Percentiles rank a stretch among this genome's conserved stretches.
These are phyloP conservation scores for Trichoderma guizhouense DNA, from an alignment of 2,329 filamentous ascomycete species.

Conservation along the genomic window DNA sequence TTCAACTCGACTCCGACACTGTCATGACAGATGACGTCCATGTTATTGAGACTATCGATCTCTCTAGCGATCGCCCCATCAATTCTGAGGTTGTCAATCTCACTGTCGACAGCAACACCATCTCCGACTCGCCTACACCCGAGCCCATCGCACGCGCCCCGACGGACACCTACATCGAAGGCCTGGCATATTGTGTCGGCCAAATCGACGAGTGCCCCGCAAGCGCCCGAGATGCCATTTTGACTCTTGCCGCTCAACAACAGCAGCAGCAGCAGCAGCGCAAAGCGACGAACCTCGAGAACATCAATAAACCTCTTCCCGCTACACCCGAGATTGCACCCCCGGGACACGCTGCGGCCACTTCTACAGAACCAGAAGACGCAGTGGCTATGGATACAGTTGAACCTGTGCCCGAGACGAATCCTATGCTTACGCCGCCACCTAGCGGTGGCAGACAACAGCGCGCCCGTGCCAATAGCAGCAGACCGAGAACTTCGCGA, in stretches of 20 bases:
- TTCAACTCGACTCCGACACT: not conserved
- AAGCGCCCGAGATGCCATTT: constrained; percentile 27
- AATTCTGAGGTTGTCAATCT: constrained; percentile 15
- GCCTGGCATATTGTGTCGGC: constrained; percentile 34
- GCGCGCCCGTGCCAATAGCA: not conserved
- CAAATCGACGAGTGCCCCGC: constrained; percentile 29
- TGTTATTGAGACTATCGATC: constrained; percentile 23
- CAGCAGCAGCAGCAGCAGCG: constrained; percentile 18
- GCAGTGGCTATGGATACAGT: not conserved
- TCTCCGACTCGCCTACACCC: not conserved
- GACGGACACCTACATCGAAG: constrained; percentile 24
- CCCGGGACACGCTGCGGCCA: constrained; percentile 21
- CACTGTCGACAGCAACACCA: not conserved
- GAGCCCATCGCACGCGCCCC: not conserved
- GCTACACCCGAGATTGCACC: constrained; percentile 30
- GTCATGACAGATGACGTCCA: constrained; percentile 21
- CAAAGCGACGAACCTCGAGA: not conserved
- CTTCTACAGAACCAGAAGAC: not conserved
- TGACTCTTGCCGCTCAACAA: constrained; percentile 26
- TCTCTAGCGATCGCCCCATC: constrained; percentile 17
- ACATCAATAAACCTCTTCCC: constrained; percentile 31
- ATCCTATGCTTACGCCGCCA: constrained; percentile 3
- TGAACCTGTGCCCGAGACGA: not conserved
- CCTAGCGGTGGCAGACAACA: not conserved
- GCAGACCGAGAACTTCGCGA: not conserved